Evolutionary conservation across 345 rosid genomes (phyloP), one percentile per base, ranked within the genome.

Genomic region (Fremontodendron californicum): DNA sequence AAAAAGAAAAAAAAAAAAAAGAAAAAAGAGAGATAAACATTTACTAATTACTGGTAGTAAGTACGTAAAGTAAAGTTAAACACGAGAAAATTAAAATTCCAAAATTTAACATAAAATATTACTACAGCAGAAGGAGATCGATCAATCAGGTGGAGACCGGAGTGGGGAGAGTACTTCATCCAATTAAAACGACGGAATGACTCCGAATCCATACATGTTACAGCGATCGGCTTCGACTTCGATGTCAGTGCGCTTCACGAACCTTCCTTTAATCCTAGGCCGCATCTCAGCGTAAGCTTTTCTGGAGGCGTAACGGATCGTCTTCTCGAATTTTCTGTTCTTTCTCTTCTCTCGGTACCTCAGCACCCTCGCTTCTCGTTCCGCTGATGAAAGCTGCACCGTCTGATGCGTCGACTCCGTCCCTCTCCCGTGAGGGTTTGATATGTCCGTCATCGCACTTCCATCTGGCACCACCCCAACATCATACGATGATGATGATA

Each of bases 261-360:
- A 93, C 79, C 99, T 78, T 7, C 98, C 99, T 40, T 93, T 96
- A 86, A 96, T 96, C 15, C 98, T 79, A 0, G 97, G 99, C 83
- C 98, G 83, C 78, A 91, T 90, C 82, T 96, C 97, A 0, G 98
- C 97, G 42, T 92, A 93, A 0, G 99, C 98, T 81, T 96, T 93
- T 52, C 99, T 71, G 0, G 98, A 93, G 0, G 97, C 96, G 69
- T 93, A 96, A 33, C 96, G 85, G 33, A 93, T 70, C 18, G 98
- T 96, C 90, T 96, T 96, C 97, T 92, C 94, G 77, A 96, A 93
- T 88, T 88, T 96, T 18, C 97, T 70, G 79, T 89, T 92, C 94
- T 96, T 93, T 77, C 98, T 86, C 90, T 96, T 96, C 88, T 93
- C 99, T 72, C 94, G 89, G 89, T 96, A 96, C 92, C 99, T 92